Conservation (phyloP, 805 yeast genomes). For the Teunomyces atbi region DNA sequence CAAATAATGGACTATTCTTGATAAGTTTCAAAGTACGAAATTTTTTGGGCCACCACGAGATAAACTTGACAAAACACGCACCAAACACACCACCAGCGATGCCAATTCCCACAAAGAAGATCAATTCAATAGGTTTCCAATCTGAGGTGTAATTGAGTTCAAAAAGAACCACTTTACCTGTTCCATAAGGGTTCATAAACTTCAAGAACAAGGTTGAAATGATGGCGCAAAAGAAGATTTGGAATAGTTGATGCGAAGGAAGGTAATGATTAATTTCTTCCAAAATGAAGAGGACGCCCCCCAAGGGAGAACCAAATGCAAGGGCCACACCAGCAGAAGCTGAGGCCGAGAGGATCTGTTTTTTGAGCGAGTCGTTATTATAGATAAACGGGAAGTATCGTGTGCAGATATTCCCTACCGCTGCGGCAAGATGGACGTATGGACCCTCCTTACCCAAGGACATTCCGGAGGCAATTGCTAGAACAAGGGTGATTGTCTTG, state of each 20-base stretch:
- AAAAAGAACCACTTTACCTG: slow-evolving; percentile 57
- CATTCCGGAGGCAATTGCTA: slow-evolving; percentile 58
- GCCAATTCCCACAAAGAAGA: slow-evolving; percentile 47
- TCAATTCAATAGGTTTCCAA: slow-evolving; percentile 50
- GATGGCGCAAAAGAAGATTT: slow-evolving; percentile 56
- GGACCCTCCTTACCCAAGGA: slow-evolving; percentile 63
- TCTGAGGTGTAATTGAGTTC: slow-evolving; percentile 50
- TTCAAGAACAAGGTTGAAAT: slow-evolving; percentile 50
- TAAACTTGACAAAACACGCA: slow-evolving; percentile 47
- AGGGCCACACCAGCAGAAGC: slow-evolving; percentile 60
- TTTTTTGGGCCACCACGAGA: slow-evolving; percentile 43
- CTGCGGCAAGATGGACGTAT: slow-evolving; percentile 57
- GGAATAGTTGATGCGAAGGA: slow-evolving; percentile 53
- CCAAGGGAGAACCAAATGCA: slow-evolving; percentile 60
- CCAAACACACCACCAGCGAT: slow-evolving; percentile 55
- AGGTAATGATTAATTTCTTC: slow-evolving; percentile 58
- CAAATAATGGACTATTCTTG: slow-evolving; percentile 39
- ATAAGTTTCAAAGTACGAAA: slow-evolving; percentile 35
- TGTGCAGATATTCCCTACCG: slow-evolving; percentile 54
- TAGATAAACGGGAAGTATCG: slow-evolving; percentile 46
- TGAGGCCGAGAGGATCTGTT: slow-evolving; percentile 55
- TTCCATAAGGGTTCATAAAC: slow-evolving; percentile 56
- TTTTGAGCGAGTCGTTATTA: slow-evolving; percentile 47
- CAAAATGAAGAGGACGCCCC: slow-evolving; percentile 55
- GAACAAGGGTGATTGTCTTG: slow-evolving; percentile 47